phyloP scores from a whole-genome alignment of 306 rosid genomes.

The Abrus precatorius region DNA sequence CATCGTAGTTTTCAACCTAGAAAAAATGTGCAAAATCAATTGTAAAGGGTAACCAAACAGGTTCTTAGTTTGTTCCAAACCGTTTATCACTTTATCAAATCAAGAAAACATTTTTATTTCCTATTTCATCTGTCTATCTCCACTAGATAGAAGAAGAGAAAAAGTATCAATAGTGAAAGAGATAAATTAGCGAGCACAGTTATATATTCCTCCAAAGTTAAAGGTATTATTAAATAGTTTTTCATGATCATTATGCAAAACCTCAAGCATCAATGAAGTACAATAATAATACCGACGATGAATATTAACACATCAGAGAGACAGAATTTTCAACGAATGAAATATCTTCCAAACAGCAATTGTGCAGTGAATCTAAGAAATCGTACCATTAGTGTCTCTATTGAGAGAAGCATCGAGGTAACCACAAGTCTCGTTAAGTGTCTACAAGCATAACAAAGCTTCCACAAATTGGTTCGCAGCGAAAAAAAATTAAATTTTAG shows the following conservation, averaged over 20 bases:
- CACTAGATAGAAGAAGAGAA: neutral
- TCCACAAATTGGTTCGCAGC: conserved; percentile 10
- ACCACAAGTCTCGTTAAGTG: conserved; percentile 54
- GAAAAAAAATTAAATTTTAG: neutral
- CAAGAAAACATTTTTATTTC: neutral
- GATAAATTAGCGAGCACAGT: neutral
- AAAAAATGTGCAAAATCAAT: too few species aligned
- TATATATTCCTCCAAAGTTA: neutral
- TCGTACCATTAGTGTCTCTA: conserved; percentile 41
- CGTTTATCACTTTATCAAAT: neutral
- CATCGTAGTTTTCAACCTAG: too few species aligned
- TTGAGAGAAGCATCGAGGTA: conserved; percentile 40
- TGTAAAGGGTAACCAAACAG: too few species aligned
- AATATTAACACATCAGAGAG: neutral
- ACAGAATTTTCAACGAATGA: neutral
- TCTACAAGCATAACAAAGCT: conserved; percentile 44
- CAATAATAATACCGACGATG: neutral
- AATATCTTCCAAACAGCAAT: neutral
- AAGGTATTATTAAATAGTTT: neutral
- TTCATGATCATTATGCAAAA: neutral
- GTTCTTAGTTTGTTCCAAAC: neutral
- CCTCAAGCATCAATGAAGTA: neutral
- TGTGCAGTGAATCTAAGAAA: neutral
- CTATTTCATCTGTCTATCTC: neutral
- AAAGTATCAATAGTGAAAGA: neutral